A percentile compares a stretch with the other conserved stretches of the same genome.
Evolutionary conservation across 805 yeast species (phyloP).

Genomic region (Zygosaccharomyces pseudorouxii): DNA sequence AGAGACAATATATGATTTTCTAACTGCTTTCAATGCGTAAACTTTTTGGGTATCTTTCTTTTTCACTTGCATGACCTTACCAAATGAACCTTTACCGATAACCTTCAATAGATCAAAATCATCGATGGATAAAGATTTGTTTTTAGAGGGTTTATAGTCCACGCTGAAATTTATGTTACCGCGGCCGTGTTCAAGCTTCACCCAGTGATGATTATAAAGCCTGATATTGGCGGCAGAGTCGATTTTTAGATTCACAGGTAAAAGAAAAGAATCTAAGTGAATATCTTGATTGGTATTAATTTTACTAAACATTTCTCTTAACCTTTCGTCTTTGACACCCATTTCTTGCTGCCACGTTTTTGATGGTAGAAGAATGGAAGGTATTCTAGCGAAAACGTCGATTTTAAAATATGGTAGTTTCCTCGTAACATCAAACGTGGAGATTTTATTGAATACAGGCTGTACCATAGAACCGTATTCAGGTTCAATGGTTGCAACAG

Average conservation of each 20-base stretch:
- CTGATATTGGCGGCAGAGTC: constrained; percentile 49
- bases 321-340: constrained; percentile 24
- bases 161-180: constrained; percentile 60
- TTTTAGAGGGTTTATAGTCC: constrained; percentile 63
- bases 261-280: constrained; percentile 64
- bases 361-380: constrained; percentile 53
- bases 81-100: constrained; percentile 96
- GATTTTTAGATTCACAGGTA: constrained; percentile 53
- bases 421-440: constrained; percentile 82
- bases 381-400: constrained; percentile 76
- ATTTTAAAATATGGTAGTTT: constrained; percentile 58
- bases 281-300: constrained; percentile 56
- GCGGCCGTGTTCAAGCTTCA: constrained; percentile 37
- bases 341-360: constrained; percentile 34
- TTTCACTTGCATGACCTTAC: constrained; percentile 97
- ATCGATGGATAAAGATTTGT: constrained; percentile 73
- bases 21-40: constrained; percentile 88
- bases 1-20: constrained; percentile 91
- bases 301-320: constrained; percentile 32
- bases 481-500: constrained; percentile 84
- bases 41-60: constrained; percentile 93
- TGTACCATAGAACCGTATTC: constrained; percentile 71
- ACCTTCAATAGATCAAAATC: constrained; percentile 92
- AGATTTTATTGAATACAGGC: constrained; percentile 84
- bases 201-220: constrained; percentile 62